phyloP scores from a whole-genome alignment of 2,329 filamentous ascomycete species.

The Colletotrichum musicola region DNA sequence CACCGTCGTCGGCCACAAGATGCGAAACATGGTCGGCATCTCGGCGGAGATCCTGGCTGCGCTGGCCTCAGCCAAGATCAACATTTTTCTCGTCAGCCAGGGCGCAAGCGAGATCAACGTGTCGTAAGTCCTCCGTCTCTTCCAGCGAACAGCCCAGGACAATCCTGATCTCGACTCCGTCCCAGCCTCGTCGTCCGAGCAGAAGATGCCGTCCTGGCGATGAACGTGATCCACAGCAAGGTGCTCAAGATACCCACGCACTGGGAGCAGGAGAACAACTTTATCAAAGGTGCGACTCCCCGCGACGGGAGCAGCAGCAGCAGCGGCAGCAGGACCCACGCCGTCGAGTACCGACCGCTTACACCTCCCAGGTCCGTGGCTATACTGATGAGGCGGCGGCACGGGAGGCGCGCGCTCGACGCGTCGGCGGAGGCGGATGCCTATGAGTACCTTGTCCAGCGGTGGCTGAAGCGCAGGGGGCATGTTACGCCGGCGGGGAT shows the following conservation, averaged over 20 bases:
- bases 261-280: conserved; percentile 34
- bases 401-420: neutral
- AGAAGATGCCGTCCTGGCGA: conserved; percentile 87
- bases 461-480: conserved; percentile 15
- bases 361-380: conserved; percentile 35
- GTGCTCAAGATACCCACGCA: conserved; percentile 35
- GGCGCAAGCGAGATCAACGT: conserved; percentile 99
- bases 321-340: neutral
- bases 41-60: conserved; percentile 37
- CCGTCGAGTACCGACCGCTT: conserved; percentile 16
- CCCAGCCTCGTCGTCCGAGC: conserved; percentile 84
- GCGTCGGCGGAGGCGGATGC: neutral
- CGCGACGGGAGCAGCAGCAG: neutral
- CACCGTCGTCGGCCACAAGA: conserved; percentile 91
- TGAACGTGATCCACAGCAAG: conserved; percentile 96
- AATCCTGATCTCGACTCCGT: neutral
- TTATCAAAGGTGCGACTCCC: conserved; percentile 35
- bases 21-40: conserved; percentile 97
- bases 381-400: conserved; percentile 28
- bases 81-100: conserved; percentile 51
- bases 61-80: conserved; percentile 34
- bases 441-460: conserved; percentile 5
- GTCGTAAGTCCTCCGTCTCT: conserved; percentile 72
- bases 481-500: neutral
- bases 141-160: neutral